A percentile compares a stretch with the other conserved stretches of the same genome.
Evolutionary conservation across 208 protist genomes (phyloP).

Genomic region (Crithidia expoeki): DNA sequence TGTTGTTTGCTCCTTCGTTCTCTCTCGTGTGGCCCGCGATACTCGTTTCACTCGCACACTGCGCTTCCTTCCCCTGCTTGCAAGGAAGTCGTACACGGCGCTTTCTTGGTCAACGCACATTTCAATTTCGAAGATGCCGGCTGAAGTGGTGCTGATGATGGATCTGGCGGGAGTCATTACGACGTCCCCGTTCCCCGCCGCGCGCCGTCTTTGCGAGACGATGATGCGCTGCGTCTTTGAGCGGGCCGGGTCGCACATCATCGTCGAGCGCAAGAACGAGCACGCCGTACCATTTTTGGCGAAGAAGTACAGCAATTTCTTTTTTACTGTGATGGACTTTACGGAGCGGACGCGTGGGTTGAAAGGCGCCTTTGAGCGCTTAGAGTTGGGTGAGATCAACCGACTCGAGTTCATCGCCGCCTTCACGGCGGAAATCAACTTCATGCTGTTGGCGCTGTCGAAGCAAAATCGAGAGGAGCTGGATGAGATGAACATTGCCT

Average conservation of each 20-base stretch:
- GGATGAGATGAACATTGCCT: slow-evolving; percentile 56
- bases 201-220: slow-evolving; percentile 63
- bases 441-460: slow-evolving; percentile 61
- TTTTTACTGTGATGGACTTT: slow-evolving; percentile 68
- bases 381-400: slow-evolving; percentile 78
- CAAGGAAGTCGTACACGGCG: no score
- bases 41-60: no score
- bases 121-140: slow-evolving; percentile 45
- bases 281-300: slow-evolving; percentile 55
- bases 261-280: slow-evolving; percentile 36
- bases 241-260: slow-evolving; percentile 58
- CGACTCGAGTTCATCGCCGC: slow-evolving; percentile 63
- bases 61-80: no score
- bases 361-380: slow-evolving; percentile 59
- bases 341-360: slow-evolving; percentile 58
- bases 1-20: background rate
- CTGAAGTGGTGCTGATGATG: slow-evolving; percentile 81
- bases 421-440: slow-evolving; percentile 59
- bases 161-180: slow-evolving; percentile 73
- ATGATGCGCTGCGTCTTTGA: slow-evolving; percentile 82
- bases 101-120: no score
- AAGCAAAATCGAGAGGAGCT: slow-evolving; percentile 73
- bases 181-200: slow-evolving; percentile 67
- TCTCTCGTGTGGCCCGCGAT: no score
- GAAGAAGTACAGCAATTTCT: slow-evolving; percentile 75